These are phyloP conservation scores for Trametes polyzona DNA, from an alignment of 1,284 basidiomycete species.

Conservation along the genomic window DNA sequence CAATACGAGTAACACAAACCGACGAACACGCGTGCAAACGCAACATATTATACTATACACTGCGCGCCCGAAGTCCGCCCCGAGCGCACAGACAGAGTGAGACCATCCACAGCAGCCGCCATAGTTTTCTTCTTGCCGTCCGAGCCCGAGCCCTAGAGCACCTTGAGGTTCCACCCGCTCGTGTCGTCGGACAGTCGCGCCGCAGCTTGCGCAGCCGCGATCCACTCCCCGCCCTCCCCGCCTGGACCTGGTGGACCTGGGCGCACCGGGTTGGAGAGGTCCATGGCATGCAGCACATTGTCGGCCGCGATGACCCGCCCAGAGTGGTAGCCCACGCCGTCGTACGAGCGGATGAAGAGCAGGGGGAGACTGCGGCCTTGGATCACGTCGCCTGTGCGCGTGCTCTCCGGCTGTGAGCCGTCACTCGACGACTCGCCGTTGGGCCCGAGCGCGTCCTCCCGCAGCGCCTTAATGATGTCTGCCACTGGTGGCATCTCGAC, in stretches of 20 bases:
- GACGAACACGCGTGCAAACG: background rate
- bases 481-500: constrained; percentile 76
- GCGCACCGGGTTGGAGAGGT: constrained; percentile 41
- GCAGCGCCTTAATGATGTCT: constrained; percentile 74
- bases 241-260: too few relatives aligned
- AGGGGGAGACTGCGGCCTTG: constrained; percentile 68
- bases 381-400: constrained; percentile 35
- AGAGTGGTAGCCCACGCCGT: constrained; percentile 84
- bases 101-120: background rate
- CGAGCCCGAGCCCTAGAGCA: constrained; percentile 58
- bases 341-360: constrained; percentile 73
- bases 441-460: constrained; percentile 61
- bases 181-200: constrained; percentile 51
- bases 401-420: constrained; percentile 23
- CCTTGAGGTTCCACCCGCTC: constrained; percentile 74
- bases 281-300: constrained; percentile 74
- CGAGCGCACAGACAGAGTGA: background rate
- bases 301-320: constrained; percentile 83
- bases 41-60: constrained; percentile 13
- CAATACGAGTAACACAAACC: constrained; percentile 17
- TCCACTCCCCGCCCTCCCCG: constrained; percentile 26
- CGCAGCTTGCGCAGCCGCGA: constrained; percentile 66
- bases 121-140: too few relatives aligned
- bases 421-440: constrained; percentile 35
- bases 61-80: background rate